Base-by-base conservation (phyloP, 2,329 filamentous ascomycete genomes). In the Chalara sp. region DNA sequence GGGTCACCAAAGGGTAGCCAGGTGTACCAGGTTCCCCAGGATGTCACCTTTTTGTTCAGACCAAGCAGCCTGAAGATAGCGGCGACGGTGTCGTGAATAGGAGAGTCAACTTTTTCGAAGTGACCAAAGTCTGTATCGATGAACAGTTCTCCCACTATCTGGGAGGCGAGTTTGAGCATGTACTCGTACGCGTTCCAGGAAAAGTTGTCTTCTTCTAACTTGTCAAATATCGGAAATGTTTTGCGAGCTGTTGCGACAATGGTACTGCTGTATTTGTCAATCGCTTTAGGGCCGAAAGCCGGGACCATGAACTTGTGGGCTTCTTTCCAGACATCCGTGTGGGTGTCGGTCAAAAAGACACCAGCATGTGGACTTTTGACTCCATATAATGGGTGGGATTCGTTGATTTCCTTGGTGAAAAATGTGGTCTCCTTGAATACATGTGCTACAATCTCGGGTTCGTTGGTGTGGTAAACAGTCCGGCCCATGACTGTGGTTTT, bases 131-230 rank as follows among this genome's bases (percentile, higher is more conserved):
- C 72, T 51, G 71, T 54, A 0, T 70, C 71, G 1, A 76, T 63
- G 0, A 66, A 68, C 10, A 76, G 53, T 53, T 74, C 72, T 28
- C 71, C 70, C 5, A 76, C 66, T 0, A 69, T 65, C 44, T 70
- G 67, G 0, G 72, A 72, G 0, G 64, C 70, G 1, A 76, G 64
- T 56, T 76, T 76, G 13, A 75, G 52, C 72, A 75, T 76, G 51
- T 73, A 75, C 42, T 71, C 68, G 47, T 75, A 76, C 1, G 71
- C 72, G 52, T 76, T 76, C 72, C 71, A 1, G 72, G 61, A 10
- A 63, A 68, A 57, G 62, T 44, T 35, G 33, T 43, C 28, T 7
- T 48, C 41, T 30, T 60, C 58, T 3, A 59, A 32, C 21, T 58
- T 51, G 30, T 62, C 59, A n/a, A 62, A 58, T 0, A 62, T 53